Evolutionary conservation across 352 stramenopile genomes (phyloP).

Genomic region (Globisporangium rhizosaccharum): DNA sequence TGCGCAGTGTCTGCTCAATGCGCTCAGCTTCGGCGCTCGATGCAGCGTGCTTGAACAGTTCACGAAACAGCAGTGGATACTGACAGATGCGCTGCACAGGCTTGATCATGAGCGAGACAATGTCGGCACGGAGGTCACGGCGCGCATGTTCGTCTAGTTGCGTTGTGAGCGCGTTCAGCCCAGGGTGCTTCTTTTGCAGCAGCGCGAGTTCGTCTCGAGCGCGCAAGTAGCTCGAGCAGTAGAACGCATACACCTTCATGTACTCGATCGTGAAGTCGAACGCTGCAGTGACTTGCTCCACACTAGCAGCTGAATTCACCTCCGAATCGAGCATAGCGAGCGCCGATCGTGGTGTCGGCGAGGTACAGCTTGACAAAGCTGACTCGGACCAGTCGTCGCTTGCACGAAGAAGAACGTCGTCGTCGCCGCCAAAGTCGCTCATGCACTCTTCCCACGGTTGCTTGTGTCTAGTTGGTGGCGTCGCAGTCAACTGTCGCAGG

Average conservation of each 20-base stretch:
- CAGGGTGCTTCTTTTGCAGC: constrained; percentile 22
- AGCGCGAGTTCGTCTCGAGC: constrained; percentile 45
- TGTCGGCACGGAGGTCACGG: constrained; percentile 22
- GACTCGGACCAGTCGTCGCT: neutral
- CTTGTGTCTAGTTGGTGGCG: neutral
- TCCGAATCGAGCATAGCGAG: neutral
- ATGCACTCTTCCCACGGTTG: neutral
- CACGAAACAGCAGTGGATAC: constrained; percentile 56
- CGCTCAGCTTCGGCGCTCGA: constrained; percentile 20
- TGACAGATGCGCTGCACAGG: constrained; percentile 66
- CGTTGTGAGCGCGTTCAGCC: constrained; percentile 12
- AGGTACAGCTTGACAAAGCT: neutral
- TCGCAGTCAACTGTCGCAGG: constrained; percentile 9
- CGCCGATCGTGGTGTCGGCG: neutral
- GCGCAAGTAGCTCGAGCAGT: constrained; percentile 43
- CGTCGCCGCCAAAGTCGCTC: neutral
- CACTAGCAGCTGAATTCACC: neutral
- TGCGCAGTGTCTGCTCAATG: constrained; percentile 14
- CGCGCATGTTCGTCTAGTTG: constrained; percentile 4
- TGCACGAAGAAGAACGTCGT: neutral
- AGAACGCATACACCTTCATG: constrained; percentile 71
- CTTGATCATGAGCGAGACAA: constrained; percentile 64
- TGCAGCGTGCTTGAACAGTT: constrained; percentile 31
- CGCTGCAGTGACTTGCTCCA: constrained; percentile 14
- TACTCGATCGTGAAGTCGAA: constrained; percentile 49